Conservation (phyloP, 495 filamentous ascomycete species). For the Podospora pseudopauciseta region DNA sequence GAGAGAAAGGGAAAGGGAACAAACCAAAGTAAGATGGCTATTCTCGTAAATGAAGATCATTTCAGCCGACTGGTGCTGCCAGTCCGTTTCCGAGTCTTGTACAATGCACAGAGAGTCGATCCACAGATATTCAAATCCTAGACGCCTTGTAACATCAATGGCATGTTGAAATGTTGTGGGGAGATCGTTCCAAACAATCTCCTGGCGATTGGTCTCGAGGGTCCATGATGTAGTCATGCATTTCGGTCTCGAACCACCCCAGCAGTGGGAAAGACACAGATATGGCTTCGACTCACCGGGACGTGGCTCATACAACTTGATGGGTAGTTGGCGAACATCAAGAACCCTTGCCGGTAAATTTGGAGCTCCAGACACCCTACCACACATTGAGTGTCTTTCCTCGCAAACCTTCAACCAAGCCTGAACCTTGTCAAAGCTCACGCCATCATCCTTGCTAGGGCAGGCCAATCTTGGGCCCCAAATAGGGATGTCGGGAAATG, state of each 20-base stretch:
- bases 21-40: neutral
- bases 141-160: neutral
- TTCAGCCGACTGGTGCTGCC: neutral
- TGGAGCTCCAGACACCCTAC: neutral
- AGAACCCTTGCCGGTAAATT: neutral
- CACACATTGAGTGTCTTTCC: neutral
- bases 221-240: neutral
- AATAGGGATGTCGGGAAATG: neutral
- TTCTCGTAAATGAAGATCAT: slow-evolving; percentile 4
- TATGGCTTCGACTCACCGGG: neutral
- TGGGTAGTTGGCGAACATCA: neutral
- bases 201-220: neutral
- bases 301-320: neutral
- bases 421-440: neutral
- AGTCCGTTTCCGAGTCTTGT: neutral
- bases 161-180: neutral
- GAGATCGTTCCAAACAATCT: neutral
- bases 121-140: slow-evolving; percentile 7
- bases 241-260: neutral
- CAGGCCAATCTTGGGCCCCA: neutral
- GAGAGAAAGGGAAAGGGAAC: neutral
- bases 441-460: neutral
- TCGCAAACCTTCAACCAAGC: neutral
- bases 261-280: neutral
- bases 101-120: slow-evolving; percentile 4